Conservation (phyloP, 225 moss, liverwort and hornwort species). For the Physcomitrium patens region DNA sequence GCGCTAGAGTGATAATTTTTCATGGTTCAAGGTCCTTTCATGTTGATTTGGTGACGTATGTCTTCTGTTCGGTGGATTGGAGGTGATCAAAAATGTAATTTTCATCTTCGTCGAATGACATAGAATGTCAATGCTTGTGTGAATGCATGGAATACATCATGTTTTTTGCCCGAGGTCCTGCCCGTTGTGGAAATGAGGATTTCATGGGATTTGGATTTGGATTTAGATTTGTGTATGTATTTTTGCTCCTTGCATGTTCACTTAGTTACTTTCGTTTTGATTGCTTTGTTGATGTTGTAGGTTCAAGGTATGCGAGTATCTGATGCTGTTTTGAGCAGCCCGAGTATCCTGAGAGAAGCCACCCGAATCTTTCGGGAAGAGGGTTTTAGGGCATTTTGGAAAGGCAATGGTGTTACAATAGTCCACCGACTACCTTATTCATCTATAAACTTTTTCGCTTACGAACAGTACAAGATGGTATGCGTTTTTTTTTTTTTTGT, state of each 20-base stretch:
- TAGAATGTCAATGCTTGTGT: slow-evolving; percentile 3
- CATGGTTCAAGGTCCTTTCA: no score
- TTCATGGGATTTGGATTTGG: background rate
- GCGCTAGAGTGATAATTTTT: background rate
- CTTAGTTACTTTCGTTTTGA: slow-evolving; percentile 1
- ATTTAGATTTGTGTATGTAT: background rate
- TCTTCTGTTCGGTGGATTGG: background rate
- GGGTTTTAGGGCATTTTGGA: slow-evolving; percentile 86
- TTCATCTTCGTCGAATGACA: background rate
- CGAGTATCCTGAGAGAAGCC: slow-evolving; percentile 73
- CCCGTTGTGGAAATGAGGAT: background rate
- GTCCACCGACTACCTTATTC: slow-evolving; percentile 89
- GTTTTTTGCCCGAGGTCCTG: background rate
- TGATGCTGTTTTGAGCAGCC: slow-evolving; percentile 61
- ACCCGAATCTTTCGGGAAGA: slow-evolving; percentile 75
- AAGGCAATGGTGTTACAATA: slow-evolving; percentile 88
- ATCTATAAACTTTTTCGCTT: slow-evolving; percentile 80
- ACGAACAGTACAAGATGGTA: slow-evolving; percentile 83
- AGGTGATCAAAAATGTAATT: background rate
- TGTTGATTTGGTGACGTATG: no score
- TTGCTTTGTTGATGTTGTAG: slow-evolving; percentile 38
- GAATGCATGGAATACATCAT: background rate
- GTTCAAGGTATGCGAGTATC: slow-evolving; percentile 77
- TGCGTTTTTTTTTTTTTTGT: no score
- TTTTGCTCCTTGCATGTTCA: slow-evolving; percentile 16